These are phyloP conservation scores for Cladosporium sp. DNA, from an alignment of 2,329 filamentous ascomycete genomes.

Conservation along the genomic window DNA sequence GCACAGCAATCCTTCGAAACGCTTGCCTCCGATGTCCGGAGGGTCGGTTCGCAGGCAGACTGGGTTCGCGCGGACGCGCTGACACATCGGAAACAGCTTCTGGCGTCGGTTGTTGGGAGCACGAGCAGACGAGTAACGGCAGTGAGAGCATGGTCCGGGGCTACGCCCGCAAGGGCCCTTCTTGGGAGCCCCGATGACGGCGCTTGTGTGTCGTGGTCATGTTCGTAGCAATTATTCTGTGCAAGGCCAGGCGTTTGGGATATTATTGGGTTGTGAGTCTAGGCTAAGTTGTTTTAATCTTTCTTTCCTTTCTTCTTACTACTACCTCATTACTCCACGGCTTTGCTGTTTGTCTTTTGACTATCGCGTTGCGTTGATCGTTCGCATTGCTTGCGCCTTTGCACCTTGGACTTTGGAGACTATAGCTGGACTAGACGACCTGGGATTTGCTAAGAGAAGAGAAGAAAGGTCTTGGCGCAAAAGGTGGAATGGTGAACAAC, in stretches of 20 bases:
- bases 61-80: conserved; percentile 14
- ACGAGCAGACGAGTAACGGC: conserved; percentile 2
- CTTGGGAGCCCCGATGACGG: conserved; percentile 10
- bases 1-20: background rate
- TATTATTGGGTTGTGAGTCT: background rate
- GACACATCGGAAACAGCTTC: conserved; percentile 18
- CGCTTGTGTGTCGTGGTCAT: conserved; percentile 8
- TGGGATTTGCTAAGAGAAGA: background rate
- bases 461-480: background rate
- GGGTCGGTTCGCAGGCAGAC: conserved; percentile 5
- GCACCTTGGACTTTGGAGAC: background rate
- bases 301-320: conserved; percentile 4
- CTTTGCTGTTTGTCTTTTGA: background rate
- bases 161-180: conserved; percentile 18
- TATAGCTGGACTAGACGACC: background rate
- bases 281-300: background rate
- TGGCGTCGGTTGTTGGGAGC: conserved; percentile 10
- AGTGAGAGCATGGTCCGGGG: conserved; percentile 9
- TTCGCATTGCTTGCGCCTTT: background rate
- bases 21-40: conserved; percentile 8
- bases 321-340: background rate
- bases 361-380: background rate
- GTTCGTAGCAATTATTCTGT: background rate
- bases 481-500: background rate
- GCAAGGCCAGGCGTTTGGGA: background rate